Conservation (phyloP, 441 rosid species). For the Jatropha multifida region DNA sequence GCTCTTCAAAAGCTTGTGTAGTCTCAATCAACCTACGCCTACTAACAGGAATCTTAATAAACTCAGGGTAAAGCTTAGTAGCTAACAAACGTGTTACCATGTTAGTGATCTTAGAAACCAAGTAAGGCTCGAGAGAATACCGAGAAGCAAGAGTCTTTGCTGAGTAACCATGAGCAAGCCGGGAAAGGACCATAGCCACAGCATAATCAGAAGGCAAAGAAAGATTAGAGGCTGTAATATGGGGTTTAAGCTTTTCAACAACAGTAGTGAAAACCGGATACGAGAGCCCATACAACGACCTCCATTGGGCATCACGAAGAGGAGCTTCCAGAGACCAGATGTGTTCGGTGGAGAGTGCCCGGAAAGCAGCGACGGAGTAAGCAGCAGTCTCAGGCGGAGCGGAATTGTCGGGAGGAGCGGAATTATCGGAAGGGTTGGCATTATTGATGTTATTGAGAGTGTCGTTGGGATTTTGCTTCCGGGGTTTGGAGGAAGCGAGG, state of each 20-base stretch:
- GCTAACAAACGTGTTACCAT: constrained; percentile 92
- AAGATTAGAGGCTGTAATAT: constrained; percentile 79
- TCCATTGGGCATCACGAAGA: constrained; percentile 83
- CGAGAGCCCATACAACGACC: constrained; percentile 81
- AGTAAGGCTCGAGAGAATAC: constrained; percentile 86
- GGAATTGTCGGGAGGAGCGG: constrained; percentile 27
- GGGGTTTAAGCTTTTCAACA: constrained; percentile 88
- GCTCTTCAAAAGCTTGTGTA: constrained; percentile 84
- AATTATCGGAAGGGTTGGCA: constrained; percentile 19
- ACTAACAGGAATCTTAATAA: constrained; percentile 81
- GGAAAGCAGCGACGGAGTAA: constrained; percentile 78
- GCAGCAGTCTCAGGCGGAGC: constrained; percentile 44
- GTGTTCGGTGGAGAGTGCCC: constrained; percentile 83
- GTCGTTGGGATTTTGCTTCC: constrained; percentile 19
- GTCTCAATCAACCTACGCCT: constrained; percentile 79
- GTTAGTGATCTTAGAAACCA: constrained; percentile 87
- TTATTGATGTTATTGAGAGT: constrained; percentile 19
- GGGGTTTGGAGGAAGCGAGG: constrained; percentile 54
- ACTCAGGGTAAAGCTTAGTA: constrained; percentile 86
- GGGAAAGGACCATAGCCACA: constrained; percentile 92
- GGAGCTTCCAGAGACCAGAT: constrained; percentile 80
- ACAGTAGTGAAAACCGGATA: constrained; percentile 85
- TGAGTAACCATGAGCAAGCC: constrained; percentile 75
- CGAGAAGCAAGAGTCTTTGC: constrained; percentile 68
- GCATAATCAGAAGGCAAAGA: constrained; percentile 94